phyloP scores from a whole-genome alignment of 345 rosid species.

The Linum tenue region DNA sequence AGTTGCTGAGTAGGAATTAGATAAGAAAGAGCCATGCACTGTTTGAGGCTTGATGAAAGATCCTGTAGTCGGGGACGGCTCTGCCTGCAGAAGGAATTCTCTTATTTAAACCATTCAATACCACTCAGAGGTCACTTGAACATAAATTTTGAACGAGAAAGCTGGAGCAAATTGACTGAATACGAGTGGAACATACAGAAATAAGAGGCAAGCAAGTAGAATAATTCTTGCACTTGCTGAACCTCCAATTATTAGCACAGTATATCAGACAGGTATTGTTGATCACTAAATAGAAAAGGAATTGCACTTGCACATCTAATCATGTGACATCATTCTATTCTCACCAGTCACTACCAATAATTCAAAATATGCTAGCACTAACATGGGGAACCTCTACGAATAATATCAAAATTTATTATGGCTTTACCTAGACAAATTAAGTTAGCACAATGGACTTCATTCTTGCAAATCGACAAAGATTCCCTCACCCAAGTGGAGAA shows the following conservation, averaged over 20 bases:
- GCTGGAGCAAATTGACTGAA: constrained; percentile 3
- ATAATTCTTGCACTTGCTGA: constrained; percentile 2
- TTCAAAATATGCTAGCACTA: constrained; percentile 3
- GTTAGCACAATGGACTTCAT: neutral
- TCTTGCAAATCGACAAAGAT: neutral
- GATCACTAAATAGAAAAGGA: constrained; percentile 12
- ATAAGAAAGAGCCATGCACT: constrained; percentile 28
- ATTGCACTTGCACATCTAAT: constrained; percentile 7
- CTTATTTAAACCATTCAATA: neutral
- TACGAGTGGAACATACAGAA: neutral
- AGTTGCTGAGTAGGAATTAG: constrained; percentile 31
- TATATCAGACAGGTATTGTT: neutral
- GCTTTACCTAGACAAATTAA: neutral
- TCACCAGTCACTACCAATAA: constrained; percentile 2
- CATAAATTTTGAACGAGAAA: neutral
- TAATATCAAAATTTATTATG: neutral
- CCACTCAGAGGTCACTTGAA: neutral
- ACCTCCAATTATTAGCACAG: constrained; percentile 8
- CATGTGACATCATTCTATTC: constrained; percentile 16
- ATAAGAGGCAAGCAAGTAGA: constrained; percentile 13
- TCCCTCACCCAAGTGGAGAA: neutral
- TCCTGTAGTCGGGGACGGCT: constrained; percentile 96
- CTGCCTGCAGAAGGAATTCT: constrained; percentile 42
- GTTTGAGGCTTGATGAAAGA: constrained; percentile 59
- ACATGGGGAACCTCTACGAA: constrained; percentile 10